phyloP scores from a whole-genome alignment of 1,284 basidiomycete species.

The Naganishia sp. region DNA sequence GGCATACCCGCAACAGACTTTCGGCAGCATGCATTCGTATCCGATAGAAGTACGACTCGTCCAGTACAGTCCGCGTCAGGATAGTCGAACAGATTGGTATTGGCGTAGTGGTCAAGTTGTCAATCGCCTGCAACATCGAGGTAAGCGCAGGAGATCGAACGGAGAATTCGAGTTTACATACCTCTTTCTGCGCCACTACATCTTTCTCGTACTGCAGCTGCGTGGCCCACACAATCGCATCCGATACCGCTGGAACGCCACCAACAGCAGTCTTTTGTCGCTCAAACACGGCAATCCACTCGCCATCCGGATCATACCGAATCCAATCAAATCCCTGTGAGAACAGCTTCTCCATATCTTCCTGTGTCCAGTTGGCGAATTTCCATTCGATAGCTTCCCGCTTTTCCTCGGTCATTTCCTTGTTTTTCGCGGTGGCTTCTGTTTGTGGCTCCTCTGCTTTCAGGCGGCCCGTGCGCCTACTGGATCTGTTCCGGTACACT shows the following conservation, averaged over 20 bases:
- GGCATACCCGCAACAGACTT: constrained; percentile 76
- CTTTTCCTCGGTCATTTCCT: constrained; percentile 66
- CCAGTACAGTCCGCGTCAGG: constrained; percentile 87
- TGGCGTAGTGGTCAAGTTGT: constrained; percentile 76
- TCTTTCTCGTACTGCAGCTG: constrained; percentile 95
- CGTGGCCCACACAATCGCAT: constrained; percentile 77
- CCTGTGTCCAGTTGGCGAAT: constrained; percentile 97
- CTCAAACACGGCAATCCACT: constrained; percentile 90
- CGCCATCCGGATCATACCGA: constrained; percentile 96
- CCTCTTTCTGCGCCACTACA: constrained; percentile 97
- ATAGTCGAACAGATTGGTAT: constrained; percentile 87
- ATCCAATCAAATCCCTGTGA: constrained; percentile 99
- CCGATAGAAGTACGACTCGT: constrained; percentile 95
- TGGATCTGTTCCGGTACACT: constrained; percentile 22
- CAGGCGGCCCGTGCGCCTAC: constrained; percentile 12
- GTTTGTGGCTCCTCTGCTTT: constrained; percentile 16
- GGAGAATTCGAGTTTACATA: constrained; percentile 51
- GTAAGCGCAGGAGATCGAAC: not conserved
- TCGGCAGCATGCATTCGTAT: constrained; percentile 92
- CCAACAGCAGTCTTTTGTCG: constrained; percentile 47
- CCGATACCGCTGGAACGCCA: constrained; percentile 3
- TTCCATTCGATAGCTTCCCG: constrained; percentile 78
- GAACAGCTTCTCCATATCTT: constrained; percentile 89
- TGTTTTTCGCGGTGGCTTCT: not conserved
- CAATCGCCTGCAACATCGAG: constrained; percentile 66